Evolutionary conservation across 306 rosid species (phyloP).

Genomic region (Trichosanthes cucumerina): DNA sequence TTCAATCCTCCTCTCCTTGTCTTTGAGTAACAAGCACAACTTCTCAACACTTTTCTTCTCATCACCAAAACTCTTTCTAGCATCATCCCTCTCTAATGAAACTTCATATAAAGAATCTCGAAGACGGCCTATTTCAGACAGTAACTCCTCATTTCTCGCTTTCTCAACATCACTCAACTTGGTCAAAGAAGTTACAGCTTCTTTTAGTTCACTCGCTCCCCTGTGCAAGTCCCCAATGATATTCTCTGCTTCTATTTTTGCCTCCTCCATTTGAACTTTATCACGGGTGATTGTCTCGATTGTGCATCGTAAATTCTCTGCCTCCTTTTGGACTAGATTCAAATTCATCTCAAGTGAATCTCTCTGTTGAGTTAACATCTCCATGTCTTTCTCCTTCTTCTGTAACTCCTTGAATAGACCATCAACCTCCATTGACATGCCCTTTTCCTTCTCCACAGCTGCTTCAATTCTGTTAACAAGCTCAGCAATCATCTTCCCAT

Average conservation of each 20-base stretch:
- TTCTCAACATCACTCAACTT: slow-evolving; percentile 15
- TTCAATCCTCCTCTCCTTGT: slow-evolving; percentile 24
- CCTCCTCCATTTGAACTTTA: slow-evolving; percentile 32
- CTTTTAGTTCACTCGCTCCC: slow-evolving; percentile 22
- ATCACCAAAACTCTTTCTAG: slow-evolving; percentile 25
- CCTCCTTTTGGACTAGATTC: slow-evolving; percentile 18
- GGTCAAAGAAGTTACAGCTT: slow-evolving; percentile 11
- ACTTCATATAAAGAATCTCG: slow-evolving; percentile 16
- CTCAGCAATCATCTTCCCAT: slow-evolving; percentile 17
- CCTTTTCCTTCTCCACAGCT: slow-evolving; percentile 22
- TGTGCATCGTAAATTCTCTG: slow-evolving; percentile 12
- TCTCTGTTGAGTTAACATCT: slow-evolving; percentile 21
- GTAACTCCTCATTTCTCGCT: slow-evolving; percentile 26
- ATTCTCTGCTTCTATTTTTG: slow-evolving; percentile 17
- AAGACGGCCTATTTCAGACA: slow-evolving; percentile 20
- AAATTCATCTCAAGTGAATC: slow-evolving; percentile 9
- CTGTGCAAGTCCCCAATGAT: slow-evolving; percentile 27
- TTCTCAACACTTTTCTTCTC: slow-evolving; percentile 35
- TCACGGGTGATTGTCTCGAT: slow-evolving; percentile 22
- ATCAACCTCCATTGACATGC: slow-evolving; percentile 23
- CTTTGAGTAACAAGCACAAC: slow-evolving; percentile 22
- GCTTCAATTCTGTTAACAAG: slow-evolving; percentile 25
- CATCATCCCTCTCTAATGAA: slow-evolving; percentile 16
- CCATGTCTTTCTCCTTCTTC: slow-evolving; percentile 29
- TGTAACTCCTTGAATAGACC: slow-evolving; percentile 24